phyloP scores from a whole-genome alignment of 257 asterid species.

The Thymus quinquecostatus region DNA sequence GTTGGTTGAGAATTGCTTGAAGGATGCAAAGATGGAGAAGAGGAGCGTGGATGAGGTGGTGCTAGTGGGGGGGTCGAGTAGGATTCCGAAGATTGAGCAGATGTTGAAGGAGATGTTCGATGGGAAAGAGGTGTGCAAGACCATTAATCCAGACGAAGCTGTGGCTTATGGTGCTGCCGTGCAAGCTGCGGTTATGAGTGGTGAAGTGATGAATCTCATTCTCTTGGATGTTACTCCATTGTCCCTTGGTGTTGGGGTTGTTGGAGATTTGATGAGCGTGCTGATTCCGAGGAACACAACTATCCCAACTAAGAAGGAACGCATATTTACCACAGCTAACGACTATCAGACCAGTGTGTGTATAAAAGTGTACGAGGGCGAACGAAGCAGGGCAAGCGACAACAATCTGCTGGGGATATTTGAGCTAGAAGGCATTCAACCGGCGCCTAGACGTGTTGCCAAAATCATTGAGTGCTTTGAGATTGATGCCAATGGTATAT shows the following conservation, averaged over 20 bases:
- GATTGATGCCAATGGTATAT: no score
- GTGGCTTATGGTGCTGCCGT: background rate
- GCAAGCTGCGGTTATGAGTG: background rate
- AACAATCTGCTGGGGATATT: background rate
- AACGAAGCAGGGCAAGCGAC: background rate
- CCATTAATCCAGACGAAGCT: background rate
- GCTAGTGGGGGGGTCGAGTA: no score
- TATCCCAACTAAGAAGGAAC: background rate
- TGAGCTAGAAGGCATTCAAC: background rate
- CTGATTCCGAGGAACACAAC: background rate
- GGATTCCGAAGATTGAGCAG: no score
- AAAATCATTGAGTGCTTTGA: no score
- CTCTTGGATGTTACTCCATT: background rate
- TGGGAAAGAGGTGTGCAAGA: background rate
- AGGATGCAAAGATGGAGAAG: no score
- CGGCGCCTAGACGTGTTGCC: background rate
- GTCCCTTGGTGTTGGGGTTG: background rate
- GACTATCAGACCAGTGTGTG: background rate
- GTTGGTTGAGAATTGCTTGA: no score
- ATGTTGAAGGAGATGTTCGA: background rate
- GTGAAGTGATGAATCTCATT: background rate
- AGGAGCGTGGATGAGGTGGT: no score
- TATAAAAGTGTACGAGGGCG: background rate
- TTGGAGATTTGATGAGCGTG: background rate
- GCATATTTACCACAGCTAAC: background rate